Evolutionary conservation across 2,329 filamentous ascomycete genomes (phyloP).

Genomic region (Colletotrichum limetticola): DNA sequence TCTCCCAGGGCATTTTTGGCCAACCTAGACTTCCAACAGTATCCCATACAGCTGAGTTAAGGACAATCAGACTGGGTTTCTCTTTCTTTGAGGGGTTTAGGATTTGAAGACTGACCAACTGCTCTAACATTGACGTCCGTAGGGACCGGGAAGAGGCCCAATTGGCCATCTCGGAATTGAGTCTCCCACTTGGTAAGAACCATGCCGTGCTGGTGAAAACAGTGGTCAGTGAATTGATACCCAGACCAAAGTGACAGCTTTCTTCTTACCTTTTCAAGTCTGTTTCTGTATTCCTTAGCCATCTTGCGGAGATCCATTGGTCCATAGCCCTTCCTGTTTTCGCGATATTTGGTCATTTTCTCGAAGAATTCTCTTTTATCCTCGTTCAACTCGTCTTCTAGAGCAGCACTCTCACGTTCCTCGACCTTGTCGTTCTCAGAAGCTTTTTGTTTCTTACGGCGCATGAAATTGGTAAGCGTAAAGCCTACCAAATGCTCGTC

Average conservation of each 20-base stretch:
- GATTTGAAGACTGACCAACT: not conserved
- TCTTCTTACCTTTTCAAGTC: conserved; percentile 14
- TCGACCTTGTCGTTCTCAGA: not conserved
- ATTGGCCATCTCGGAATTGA: conserved; percentile 3
- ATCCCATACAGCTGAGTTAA: conserved; percentile 57
- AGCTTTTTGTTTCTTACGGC: not conserved
- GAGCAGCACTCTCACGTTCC: not conserved
- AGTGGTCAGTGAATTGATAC: not conserved
- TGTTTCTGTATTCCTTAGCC: conserved; percentile 11
- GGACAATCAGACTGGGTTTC: accelerated
- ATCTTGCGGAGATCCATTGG: conserved; percentile 9
- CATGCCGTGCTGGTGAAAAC: conserved; percentile 16
- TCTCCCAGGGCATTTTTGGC: conserved; percentile 33
- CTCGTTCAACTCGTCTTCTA: conserved; percentile 3
- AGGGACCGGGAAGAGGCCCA: not conserved
- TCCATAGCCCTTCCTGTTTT: not conserved
- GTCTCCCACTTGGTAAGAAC: conserved; percentile 4
- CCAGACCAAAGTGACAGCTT: not conserved
- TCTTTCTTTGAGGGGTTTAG: accelerated
- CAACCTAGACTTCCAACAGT: conserved; percentile 58
- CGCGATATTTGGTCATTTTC: not conserved
- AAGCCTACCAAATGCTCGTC: conserved; percentile 26
- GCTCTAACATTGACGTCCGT: conserved; percentile 5
- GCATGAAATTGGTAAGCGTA: conserved; percentile 3
- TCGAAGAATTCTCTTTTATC: conserved; percentile 13